Conservation (phyloP, 805 yeast genomes). For the Pichia gijzeniarum region DNA sequence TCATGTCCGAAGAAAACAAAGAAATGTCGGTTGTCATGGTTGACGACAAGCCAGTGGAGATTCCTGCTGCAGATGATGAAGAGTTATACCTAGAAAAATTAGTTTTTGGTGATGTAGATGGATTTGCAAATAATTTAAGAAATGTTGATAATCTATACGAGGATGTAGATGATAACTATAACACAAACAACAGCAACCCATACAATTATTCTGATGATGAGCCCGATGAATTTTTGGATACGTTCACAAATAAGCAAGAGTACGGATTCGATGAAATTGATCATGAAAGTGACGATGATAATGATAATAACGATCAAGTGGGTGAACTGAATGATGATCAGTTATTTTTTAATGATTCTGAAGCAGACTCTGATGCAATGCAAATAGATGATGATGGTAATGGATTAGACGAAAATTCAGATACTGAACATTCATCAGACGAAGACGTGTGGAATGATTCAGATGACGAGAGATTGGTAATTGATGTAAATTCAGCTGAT, state of each 20-base stretch:
- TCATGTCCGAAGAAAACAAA: slow-evolving; percentile 12
- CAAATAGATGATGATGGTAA: slow-evolving; percentile 29
- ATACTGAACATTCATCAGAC: slow-evolving; percentile 22
- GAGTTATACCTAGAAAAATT: slow-evolving; percentile 73
- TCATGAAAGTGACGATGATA: slow-evolving; percentile 28
- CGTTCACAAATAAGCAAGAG: slow-evolving; percentile 40
- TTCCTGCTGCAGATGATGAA: slow-evolving; percentile 77
- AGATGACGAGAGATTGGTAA: slow-evolving; percentile 71
- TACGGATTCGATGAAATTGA: slow-evolving; percentile 30
- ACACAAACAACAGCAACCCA: slow-evolving; percentile 17
- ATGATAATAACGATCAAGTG: slow-evolving; percentile 30
- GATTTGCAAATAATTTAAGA: slow-evolving; percentile 60
- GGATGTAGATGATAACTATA: slow-evolving; percentile 36
- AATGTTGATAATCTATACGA: slow-evolving; percentile 52
- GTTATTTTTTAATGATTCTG: slow-evolving; percentile 49
- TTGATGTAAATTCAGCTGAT: slow-evolving; percentile 55
- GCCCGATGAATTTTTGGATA: slow-evolving; percentile 32
- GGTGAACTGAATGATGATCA: slow-evolving; percentile 39
- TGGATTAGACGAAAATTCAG: slow-evolving; percentile 20
- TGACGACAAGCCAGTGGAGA: slow-evolving; percentile 16
- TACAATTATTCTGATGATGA: slow-evolving; percentile 25
- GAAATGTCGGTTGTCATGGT: slow-evolving; percentile 3
- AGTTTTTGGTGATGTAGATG: slow-evolving; percentile 83
- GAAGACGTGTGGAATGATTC: slow-evolving; percentile 76
- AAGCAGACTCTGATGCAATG: slow-evolving; percentile 29